phyloP scores from a whole-genome alignment of 2,329 filamentous ascomycete genomes.

The Cryphonectria japonica region DNA sequence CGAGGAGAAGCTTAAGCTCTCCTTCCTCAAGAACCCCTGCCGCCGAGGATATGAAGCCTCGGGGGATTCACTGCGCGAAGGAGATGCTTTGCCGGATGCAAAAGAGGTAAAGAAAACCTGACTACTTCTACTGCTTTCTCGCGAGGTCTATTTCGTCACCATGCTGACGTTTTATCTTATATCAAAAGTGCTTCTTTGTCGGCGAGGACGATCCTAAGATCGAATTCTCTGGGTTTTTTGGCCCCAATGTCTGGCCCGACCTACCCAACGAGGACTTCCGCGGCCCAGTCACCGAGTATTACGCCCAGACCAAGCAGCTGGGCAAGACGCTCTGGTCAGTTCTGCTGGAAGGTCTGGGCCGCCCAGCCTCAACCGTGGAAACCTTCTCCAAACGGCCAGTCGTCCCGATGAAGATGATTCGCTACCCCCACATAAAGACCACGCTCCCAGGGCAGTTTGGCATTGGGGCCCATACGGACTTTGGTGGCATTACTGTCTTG shows the following conservation, averaged over 20 bases:
- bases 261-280: constrained; percentile 38
- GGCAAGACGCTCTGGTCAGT: constrained; percentile 35
- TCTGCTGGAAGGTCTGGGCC: constrained; percentile 34
- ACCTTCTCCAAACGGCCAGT: constrained; percentile 32
- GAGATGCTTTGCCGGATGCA: constrained; percentile 33
- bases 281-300: constrained; percentile 34
- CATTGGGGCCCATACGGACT: constrained; percentile 36
- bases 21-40: constrained; percentile 33
- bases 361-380: constrained; percentile 30
- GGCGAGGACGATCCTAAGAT: constrained; percentile 34
- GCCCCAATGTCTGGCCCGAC: constrained; percentile 40
- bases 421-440: constrained; percentile 27
- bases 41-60: constrained; percentile 36
- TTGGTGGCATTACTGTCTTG: constrained; percentile 34
- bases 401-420: constrained; percentile 34
- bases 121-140: too few relatives aligned
- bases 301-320: constrained; percentile 33
- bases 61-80: constrained; percentile 29
- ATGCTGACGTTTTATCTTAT: neutral
- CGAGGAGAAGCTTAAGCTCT: constrained; percentile 33
- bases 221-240: constrained; percentile 34
- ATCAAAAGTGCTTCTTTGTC: constrained; percentile 31
- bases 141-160: neutral
- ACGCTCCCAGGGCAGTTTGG: constrained; percentile 29
- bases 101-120: constrained; percentile 32